A percentile compares a stretch with the other conserved stretches of the same genome.
Conservation (phyloP, 2,329 filamentous ascomycete genomes). For the Didymella exigua region DNA sequence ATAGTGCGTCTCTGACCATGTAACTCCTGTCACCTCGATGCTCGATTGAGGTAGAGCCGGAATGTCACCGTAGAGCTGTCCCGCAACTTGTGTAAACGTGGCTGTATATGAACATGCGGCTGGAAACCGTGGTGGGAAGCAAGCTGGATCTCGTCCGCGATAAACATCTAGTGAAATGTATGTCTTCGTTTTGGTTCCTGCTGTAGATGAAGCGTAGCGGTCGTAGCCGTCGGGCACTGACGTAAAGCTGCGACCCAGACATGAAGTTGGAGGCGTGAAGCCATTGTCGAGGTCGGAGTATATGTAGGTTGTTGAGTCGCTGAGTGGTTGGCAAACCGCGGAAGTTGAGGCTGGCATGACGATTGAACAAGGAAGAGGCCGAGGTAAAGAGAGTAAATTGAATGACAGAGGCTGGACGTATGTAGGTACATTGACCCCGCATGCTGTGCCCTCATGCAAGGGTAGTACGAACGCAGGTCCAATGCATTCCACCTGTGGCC, state of each 20-base stretch:
- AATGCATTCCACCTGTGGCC: background rate
- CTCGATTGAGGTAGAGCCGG: background rate
- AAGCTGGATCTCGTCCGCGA: background rate
- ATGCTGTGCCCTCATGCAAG: background rate
- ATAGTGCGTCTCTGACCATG: background rate
- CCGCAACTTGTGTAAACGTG: background rate
- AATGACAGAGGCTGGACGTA: background rate
- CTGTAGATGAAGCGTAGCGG: background rate
- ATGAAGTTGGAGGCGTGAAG: background rate
- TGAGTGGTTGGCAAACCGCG: background rate
- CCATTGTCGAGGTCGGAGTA: background rate
- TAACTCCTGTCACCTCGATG: background rate
- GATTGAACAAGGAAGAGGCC: background rate
- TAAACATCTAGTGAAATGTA: background rate
- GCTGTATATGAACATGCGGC: background rate
- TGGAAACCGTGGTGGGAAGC: background rate
- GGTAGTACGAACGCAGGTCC: background rate
- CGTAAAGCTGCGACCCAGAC: background rate
- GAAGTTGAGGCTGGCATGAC: background rate
- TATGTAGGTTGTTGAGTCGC: background rate
- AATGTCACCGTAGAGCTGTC: background rate
- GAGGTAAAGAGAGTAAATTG: background rate
- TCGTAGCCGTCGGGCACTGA: background rate
- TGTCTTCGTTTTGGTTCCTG: background rate
- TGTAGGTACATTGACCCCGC: background rate